Conservation (phyloP, 2,329 filamentous ascomycete genomes). For the Sporothrix humicola region DNA sequence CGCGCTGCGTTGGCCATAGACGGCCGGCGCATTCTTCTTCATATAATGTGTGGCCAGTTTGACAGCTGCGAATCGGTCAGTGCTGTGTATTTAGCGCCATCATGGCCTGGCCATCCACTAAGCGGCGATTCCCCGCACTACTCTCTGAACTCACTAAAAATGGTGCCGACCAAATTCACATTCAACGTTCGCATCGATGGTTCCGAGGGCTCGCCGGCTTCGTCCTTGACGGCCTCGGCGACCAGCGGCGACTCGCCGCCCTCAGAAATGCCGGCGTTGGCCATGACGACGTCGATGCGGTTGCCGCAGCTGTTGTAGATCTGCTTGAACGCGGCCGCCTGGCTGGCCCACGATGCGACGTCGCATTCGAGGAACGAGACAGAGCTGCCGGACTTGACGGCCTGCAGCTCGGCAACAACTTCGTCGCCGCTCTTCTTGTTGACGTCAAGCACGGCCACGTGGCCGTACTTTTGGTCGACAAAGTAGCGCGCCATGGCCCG, state of each 20-base stretch:
- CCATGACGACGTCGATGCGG: conserved; percentile 54
- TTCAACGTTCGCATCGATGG: conserved; percentile 48
- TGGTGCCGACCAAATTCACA: conserved; percentile 48
- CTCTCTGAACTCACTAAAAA: conserved; percentile 51
- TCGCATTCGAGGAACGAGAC: conserved; percentile 47
- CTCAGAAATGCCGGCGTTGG: conserved; percentile 57
- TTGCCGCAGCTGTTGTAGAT: conserved; percentile 39
- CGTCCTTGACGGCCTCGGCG: conserved; percentile 36
- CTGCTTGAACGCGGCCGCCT: conserved; percentile 42
- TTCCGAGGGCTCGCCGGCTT: conserved; percentile 43
- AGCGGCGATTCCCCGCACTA: background rate
- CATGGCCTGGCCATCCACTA: no score
- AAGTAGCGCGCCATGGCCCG: conserved; percentile 46
- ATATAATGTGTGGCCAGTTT: conserved; percentile 59
- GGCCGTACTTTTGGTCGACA: conserved; percentile 43
- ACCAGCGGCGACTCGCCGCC: conserved; percentile 44
- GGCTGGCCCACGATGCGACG: conserved; percentile 47
- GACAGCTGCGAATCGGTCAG: conserved; percentile 41
- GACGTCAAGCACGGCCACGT: conserved; percentile 47
- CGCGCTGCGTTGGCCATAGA: background rate
- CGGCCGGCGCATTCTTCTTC: conserved; percentile 48
- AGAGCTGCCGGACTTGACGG: conserved; percentile 29
- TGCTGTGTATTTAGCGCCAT: background rate
- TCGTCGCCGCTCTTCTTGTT: conserved; percentile 41
- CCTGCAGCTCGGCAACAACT: conserved; percentile 41